Percentiles rank a stretch among this genome's conserved stretches.
Conservation (phyloP, 208 protist genomes). For the Wallacemonas sp. region DNA sequence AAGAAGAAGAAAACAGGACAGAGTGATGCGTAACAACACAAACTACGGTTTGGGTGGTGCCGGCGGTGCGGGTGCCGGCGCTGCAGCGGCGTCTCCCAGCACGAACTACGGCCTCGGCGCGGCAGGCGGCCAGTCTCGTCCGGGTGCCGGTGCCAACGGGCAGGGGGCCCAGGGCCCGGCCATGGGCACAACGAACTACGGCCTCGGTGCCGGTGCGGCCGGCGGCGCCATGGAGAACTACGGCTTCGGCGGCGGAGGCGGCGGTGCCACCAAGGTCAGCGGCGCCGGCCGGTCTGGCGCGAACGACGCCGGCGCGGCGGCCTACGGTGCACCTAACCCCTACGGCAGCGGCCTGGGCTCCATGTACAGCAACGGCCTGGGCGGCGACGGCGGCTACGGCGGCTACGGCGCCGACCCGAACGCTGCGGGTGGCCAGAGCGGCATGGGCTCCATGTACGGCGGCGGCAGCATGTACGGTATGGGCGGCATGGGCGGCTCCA, state of each 20-base stretch:
- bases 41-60: conserved; percentile 5
- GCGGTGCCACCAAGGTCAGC: conserved; percentile 20
- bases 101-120: background rate
- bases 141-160: background rate
- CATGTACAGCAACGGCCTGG: conserved; percentile 19
- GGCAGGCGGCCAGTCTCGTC: background rate
- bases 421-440: conserved; percentile 12
- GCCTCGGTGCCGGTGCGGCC: conserved; percentile 4
- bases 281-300: conserved; percentile 9
- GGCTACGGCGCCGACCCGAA: conserved; percentile 15
- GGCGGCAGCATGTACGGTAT: conserved; percentile 39
- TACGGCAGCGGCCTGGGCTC: conserved; percentile 28
- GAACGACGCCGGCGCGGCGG: conserved; percentile 14
- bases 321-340: conserved; percentile 3
- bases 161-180: too few relatives aligned
- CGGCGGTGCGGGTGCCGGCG: background rate
- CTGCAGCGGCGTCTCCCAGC: background rate
- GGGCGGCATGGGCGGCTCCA: conserved; percentile 21
- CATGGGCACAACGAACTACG: background rate
- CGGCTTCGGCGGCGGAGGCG: conserved; percentile 5
- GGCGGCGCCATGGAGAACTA: too few relatives aligned
- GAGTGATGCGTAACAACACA: conserved; percentile 6
- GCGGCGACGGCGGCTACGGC: conserved; percentile 17
- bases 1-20: background rate
- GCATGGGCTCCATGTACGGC: conserved; percentile 45